Percentiles rank a stretch among this genome's conserved stretches.
Conservation (phyloP, 257 asterid species). For the Ligustrum vulgare region DNA sequence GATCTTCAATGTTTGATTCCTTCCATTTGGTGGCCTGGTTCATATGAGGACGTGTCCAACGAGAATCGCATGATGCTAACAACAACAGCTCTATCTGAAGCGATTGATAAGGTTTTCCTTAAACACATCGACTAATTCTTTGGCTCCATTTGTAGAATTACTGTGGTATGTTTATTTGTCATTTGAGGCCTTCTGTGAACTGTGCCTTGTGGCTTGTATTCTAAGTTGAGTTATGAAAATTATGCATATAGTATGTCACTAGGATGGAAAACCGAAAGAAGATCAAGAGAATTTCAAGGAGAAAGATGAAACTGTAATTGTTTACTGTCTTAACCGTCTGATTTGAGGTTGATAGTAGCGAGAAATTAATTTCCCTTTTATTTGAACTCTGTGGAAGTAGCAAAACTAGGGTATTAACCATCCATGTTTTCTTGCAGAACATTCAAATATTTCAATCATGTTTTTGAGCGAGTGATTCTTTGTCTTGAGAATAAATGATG, state of each 20-base stretch:
- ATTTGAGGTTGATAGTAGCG: not conserved
- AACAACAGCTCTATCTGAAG: constrained; percentile 84
- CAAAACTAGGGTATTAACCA: not conserved
- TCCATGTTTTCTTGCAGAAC: not conserved
- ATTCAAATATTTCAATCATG: not conserved
- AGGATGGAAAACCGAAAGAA: not conserved
- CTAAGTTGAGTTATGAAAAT: not conserved
- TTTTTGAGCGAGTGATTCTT: not conserved
- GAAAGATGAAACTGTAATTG: not conserved
- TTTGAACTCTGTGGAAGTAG: not conserved
- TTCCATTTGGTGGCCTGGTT: constrained; percentile 96
- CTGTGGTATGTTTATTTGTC: not conserved
- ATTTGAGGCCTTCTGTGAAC: not conserved
- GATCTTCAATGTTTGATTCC: constrained; percentile 91
- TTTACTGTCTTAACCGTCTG: not conserved
- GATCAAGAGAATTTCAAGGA: not conserved
- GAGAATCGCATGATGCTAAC: constrained; percentile 88
- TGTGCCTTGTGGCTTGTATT: not conserved
- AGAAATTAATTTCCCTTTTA: not conserved
- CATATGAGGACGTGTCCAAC: constrained; percentile 69
- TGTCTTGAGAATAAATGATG: not conserved
- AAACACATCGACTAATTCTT: constrained; percentile 11
- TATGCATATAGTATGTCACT: not conserved
- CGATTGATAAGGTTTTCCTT: constrained; percentile 64
- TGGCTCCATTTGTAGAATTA: constrained; percentile 3